A percentile compares a stretch with the other conserved stretches of the same genome.
These are phyloP conservation scores for Phascolomyces articulosus DNA, from an alignment of 371 early-diverging fungal genomes.

Conservation along the genomic window DNA sequence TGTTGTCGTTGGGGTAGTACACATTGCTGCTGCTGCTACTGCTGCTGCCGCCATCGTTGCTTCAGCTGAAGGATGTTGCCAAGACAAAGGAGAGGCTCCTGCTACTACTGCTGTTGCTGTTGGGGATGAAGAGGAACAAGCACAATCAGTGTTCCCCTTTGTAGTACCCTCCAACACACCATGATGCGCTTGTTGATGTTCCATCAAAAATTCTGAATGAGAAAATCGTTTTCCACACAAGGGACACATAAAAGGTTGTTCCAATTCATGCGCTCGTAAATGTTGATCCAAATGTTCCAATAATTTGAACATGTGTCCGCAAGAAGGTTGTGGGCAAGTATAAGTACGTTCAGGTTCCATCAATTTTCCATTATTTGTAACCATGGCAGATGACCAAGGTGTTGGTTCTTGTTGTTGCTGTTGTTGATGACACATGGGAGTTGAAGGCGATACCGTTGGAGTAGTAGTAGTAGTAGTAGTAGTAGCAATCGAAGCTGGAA, in stretches of 20 bases:
- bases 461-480: no score
- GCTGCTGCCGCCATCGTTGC: conserved; percentile 1
- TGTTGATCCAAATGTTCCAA: conserved; percentile 87
- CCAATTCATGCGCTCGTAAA: conserved; percentile 74
- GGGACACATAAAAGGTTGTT: conserved; percentile 16
- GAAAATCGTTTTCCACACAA: background rate
- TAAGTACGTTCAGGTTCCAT: conserved; percentile 23
- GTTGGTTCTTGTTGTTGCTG: conserved; percentile 1
- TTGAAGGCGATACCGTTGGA: background rate
- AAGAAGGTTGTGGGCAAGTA: conserved; percentile 35
- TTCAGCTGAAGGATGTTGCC: no score
- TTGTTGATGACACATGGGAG: background rate
- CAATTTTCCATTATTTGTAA: conserved; percentile 1
- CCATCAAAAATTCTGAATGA: conserved; percentile 70
- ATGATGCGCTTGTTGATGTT: conserved; percentile 55
- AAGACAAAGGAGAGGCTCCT: conserved; percentile 9
- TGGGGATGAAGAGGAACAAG: conserved; percentile 4
- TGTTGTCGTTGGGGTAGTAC: background rate
- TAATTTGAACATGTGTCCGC: conserved; percentile 65
- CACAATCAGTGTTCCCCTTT: background rate
- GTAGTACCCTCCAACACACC: conserved; percentile 32
- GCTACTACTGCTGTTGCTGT: no score
- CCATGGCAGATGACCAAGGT: background rate
- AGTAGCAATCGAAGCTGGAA: background rate
- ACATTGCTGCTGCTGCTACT: conserved; percentile 5